Base-by-base conservation (phyloP, 345 rosid species). In the Gossypioides kirkii region DNA sequence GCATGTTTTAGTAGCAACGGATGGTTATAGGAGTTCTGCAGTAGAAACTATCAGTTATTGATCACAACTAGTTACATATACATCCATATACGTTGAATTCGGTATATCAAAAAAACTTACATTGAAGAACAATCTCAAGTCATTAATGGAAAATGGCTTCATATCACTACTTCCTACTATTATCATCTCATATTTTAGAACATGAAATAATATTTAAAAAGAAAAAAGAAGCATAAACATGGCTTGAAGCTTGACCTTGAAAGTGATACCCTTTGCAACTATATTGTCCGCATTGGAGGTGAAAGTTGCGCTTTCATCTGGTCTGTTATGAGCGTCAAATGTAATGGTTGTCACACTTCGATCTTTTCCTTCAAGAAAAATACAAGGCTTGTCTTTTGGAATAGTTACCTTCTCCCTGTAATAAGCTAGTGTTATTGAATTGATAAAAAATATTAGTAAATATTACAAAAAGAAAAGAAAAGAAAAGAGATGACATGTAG, bases 21-120 rank as follows among this genome's bases (percentile, higher is more conserved):
- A 52, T 60, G 80, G 63, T 87, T 84, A 68, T 77, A 83, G 16
- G 89, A 65, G 18, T 89, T 89, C 90, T 89, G 85, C 41, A 22
- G 11, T 56, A 56, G 32, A 0, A 18, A 46, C 38, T 17, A 25
- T 46, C 60, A 66, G 61, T 22, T 38, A 9, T 18, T 4, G 1
- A 54, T 18, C 26, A 18, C 59, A 54, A 18, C 2, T 4, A 54
- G 12, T 63, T 43, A 36, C 42, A 0, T 23, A 45, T 18, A 17
- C 36, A 13, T 20, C 9, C 3, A 45, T 10, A 45, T 10, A 23
- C 4, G 7, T 11, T 23, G 14, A 10, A 56, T 23, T 13, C 10
- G 36, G 36, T 56, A 10, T 45, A 41, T 42, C 20, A 0, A 11
- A 50, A 53, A 18, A 2, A 49, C 16, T 49, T 4, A 49, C 53